Base-by-base conservation (phyloP, 1,139 yeast species). In the Yamadazyma triangularis region DNA sequence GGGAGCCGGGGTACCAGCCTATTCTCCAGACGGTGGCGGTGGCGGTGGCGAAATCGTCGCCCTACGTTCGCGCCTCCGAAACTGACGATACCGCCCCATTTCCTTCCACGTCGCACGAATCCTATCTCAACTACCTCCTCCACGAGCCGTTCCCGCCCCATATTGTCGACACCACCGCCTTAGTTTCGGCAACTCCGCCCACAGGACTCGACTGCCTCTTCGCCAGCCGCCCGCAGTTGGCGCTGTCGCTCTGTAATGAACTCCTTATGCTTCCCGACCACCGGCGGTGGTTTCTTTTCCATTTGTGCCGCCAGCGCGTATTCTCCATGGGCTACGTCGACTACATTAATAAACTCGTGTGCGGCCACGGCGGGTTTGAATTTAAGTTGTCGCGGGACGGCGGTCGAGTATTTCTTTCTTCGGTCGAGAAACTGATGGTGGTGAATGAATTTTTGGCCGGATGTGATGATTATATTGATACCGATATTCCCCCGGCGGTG, bases 261-360 rank as follows among this genome's bases (percentile, higher is more conserved):
- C 59, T 82, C 65, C 57, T 81, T 30, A 79, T 80, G 84, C 71
- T 77, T 34, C 56, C 60, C 32, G 86, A 85, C 0, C 70, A 66
- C 41, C 63, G 88, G 39, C 53, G 86, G 24, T 71, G 70, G 0
- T 48, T 79, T n/a, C 75, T 82, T 23, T 79, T 86, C 85, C 75
- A 71, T 39, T 47, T 82, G 11, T 77, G 87, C 1, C 84, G 78
- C 47, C 65, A 71, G 27, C 48, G 77, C 20, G 76, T 75, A 31
- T 70, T 77, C 34, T 67, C 78, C 33, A 47, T 76, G 26, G 60
- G 75, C 11, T 44, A 58, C 21, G 59, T 68, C 14, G 79, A 77
- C 44, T 82, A 80, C 47, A 65, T 80, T 8, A 79, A 70, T 50
- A 83, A 79, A 45, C 50, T 81, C 12, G 58, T 78, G 6, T 62